A percentile compares a stretch with the other conserved stretches of the same genome.
Evolutionary conservation across 164 flowering plant genomes (phyloP).

Genomic region (Berberis thunbergii): DNA sequence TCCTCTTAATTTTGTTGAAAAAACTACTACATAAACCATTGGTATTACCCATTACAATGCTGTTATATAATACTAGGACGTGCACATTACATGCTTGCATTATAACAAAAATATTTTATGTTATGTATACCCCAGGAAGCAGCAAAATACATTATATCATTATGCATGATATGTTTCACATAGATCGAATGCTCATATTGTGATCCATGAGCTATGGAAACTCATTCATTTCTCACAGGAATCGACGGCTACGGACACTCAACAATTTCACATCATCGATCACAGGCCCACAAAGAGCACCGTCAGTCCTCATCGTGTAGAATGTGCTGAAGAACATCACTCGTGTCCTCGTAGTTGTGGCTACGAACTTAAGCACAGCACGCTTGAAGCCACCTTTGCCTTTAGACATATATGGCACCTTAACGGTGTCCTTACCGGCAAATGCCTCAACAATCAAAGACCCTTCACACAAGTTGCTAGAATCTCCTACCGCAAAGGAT

Average conservation of each 20-base stretch:
- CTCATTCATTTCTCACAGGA: not conserved
- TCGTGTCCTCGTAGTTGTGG: constrained; percentile 33
- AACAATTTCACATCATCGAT: constrained; percentile 60
- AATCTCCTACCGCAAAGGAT: constrained; percentile 60
- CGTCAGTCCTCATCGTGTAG: constrained; percentile 56
- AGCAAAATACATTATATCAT: not conserved
- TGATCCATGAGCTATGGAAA: not conserved
- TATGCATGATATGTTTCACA: not conserved
- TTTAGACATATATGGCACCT: constrained; percentile 47
- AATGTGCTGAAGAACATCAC: constrained; percentile 54
- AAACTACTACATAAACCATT: too few relatives aligned
- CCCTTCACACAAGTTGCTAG: constrained; percentile 57
- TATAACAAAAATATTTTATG: constrained; percentile 5
- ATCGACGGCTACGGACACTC: constrained; percentile 23
- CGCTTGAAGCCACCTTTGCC: constrained; percentile 73
- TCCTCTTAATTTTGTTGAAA: too few relatives aligned
- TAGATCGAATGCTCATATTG: too few relatives aligned
- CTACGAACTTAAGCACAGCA: constrained; percentile 45
- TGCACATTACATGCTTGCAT: constrained; percentile 2
- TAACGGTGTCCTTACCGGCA: constrained; percentile 37
- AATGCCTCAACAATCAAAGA: constrained; percentile 63
- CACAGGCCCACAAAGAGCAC: constrained; percentile 78
- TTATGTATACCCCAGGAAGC: constrained; percentile 1
- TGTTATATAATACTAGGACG: too few relatives aligned
- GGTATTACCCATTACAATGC: too few relatives aligned